phyloP scores from a whole-genome alignment of 2,329 filamentous ascomycete genomes.

The Calcarisporium arbuscula region DNA sequence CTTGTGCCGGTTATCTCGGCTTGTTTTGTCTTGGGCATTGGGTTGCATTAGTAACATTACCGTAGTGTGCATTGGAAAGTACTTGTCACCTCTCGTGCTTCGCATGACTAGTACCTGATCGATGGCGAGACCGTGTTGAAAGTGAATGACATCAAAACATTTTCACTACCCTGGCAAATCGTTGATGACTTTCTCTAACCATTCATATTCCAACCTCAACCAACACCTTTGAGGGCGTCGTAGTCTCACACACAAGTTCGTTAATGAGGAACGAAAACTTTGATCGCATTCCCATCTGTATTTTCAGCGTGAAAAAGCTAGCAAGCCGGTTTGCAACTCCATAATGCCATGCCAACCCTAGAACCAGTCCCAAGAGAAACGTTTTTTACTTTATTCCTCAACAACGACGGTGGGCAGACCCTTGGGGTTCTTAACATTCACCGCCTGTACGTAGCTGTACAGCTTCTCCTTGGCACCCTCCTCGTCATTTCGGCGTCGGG shows the following conservation, averaged over 20 bases:
- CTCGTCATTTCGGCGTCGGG: slow-evolving; percentile 99
- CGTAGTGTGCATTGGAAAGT: slow-evolving; percentile 6
- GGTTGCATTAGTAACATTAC: slow-evolving; percentile 24
- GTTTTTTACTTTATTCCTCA: slow-evolving; percentile 52
- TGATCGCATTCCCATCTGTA: slow-evolving; percentile 29
- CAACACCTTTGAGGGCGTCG: too few species aligned
- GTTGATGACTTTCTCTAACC: too few species aligned
- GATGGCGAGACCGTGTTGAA: too few species aligned
- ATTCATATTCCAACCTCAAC: too few species aligned
- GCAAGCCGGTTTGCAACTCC: slow-evolving; percentile 40
- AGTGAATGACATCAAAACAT: too few species aligned
- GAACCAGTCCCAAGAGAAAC: slow-evolving; percentile 34
- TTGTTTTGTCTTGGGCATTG: slow-evolving; percentile 25
- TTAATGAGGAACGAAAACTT: too few species aligned
- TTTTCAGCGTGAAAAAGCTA: slow-evolving; percentile 36
- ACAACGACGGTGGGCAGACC: slow-evolving; percentile 90
- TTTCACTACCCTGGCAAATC: too few species aligned
- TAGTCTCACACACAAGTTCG: too few species aligned
- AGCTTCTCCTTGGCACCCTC: slow-evolving; percentile 99
- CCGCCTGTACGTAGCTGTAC: slow-evolving; percentile 99
- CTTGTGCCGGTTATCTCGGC: slow-evolving; percentile 23
- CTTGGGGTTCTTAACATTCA: slow-evolving; percentile 99
- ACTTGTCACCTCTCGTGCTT: too few species aligned
- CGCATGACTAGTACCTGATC: too few species aligned
- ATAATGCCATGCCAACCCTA: slow-evolving; percentile 37